A percentile compares a stretch with the other conserved stretches of the same genome.
Evolutionary conservation across 225 moss, liverwort and hornwort species (phyloP).

Genomic region (Pseudoscleropodium purum): DNA sequence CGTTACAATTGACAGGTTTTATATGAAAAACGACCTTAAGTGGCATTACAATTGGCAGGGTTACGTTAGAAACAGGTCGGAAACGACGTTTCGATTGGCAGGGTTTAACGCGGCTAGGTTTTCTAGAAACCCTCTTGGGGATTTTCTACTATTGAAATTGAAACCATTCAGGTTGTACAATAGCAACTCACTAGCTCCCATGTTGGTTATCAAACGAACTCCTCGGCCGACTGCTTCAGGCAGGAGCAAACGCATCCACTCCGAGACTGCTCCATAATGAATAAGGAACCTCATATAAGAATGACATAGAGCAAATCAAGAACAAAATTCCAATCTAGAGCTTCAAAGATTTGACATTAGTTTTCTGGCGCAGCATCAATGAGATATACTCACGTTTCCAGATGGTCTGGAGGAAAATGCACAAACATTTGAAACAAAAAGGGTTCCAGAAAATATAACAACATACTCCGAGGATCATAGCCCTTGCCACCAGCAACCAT

Average conservation of each 20-base stretch:
- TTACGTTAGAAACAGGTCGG: neutral
- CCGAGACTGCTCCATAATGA: slow-evolving; percentile 45
- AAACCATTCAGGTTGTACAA: neutral
- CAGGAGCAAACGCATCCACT: slow-evolving; percentile 67
- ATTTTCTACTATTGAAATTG: neutral
- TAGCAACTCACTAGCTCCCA: slow-evolving; percentile 68
- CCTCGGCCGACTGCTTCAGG: slow-evolving; percentile 46
- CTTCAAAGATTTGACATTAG: neutral
- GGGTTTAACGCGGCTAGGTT: neutral
- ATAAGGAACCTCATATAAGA: neutral
- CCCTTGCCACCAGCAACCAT: slow-evolving; percentile 62
- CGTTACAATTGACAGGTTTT: neutral
- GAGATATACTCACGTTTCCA: neutral
- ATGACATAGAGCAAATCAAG: neutral
- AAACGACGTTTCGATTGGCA: neutral
- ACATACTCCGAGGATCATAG: slow-evolving; percentile 70
- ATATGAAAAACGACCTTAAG: neutral
- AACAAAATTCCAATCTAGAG: neutral
- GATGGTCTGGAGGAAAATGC: neutral
- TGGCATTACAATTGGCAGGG: neutral
- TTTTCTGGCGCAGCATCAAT: neutral
- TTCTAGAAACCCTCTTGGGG: neutral
- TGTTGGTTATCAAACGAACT: slow-evolving; percentile 74
- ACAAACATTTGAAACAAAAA: neutral
- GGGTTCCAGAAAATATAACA: neutral